Conservation (phyloP, 2,329 filamentous ascomycete genomes). For the Beauveria asiatica region DNA sequence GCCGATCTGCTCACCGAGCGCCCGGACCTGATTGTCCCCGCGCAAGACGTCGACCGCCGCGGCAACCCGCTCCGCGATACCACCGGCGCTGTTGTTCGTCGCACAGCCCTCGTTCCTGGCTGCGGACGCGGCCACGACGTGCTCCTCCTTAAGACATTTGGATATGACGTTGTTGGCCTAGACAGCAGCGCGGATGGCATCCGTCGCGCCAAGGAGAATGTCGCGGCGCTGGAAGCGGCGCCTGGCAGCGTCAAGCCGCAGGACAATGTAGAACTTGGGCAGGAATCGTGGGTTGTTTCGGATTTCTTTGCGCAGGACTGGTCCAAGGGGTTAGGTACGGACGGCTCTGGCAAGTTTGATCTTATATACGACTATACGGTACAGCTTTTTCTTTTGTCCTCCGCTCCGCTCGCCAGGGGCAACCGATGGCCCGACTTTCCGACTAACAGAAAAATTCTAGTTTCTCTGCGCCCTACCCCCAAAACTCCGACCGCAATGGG, state of each 20-base stretch:
- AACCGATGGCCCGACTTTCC: neutral
- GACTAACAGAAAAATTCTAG: conserved; percentile 25
- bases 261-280: conserved; percentile 36
- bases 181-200: conserved; percentile 50
- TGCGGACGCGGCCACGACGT: conserved; percentile 81
- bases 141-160: conserved; percentile 61
- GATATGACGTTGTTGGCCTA: conserved; percentile 69
- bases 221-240: conserved; percentile 29
- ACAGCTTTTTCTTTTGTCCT: conserved; percentile 16
- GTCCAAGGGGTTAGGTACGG: conserved; percentile 32
- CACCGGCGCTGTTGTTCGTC: conserved; percentile 18
- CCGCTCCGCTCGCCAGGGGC: neutral
- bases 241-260: conserved; percentile 29
- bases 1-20: conserved; percentile 40
- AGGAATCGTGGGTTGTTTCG: conserved; percentile 46
- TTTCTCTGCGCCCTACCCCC: conserved; percentile 56
- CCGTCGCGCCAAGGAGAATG: conserved; percentile 37
- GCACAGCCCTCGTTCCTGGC: conserved; percentile 62
- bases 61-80: conserved; percentile 20
- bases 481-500: conserved; percentile 43
- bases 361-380: conserved; percentile 57
- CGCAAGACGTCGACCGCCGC: conserved; percentile 25
- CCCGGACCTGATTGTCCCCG: conserved; percentile 33
- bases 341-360: conserved; percentile 49
- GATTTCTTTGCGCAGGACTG: conserved; percentile 61